Evolutionary conservation across 78 protist species (phyloP), one percentile per base, ranked within the genome.

Genomic region (Dictyostelium discoideum): DNA sequence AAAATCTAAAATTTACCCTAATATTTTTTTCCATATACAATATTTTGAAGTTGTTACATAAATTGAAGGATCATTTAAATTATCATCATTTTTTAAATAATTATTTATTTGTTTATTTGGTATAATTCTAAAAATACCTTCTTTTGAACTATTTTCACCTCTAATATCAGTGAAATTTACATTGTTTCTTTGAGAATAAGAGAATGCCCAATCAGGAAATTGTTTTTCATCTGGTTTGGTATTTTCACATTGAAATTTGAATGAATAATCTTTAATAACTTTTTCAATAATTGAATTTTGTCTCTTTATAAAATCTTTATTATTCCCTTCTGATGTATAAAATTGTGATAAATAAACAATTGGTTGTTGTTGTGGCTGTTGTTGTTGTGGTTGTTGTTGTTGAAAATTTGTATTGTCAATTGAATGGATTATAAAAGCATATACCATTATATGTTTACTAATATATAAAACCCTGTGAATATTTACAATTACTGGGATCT

Each of bases 251-350:
- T 73, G 85, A 37, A 63, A 82, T 39, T 82, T 90, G 26, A 90
- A 90, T 44, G 77, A 50, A 42, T 90, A 46, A 2, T 90, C 94
- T 46, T 82, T 82, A 7, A 90, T 22, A 1, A 90, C 94, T n/a
- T 77, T 63, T 29, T 48, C 44, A 14, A 90, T 48, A 22, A 90
- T 69, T 5, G 84, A 69, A 18, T 76, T 80, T 57, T 90, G 94
- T 72, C 94, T 22, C 54, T 82, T 80, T 50, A 37, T 24, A 65
- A 46, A 81, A 40, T 67, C 48, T 18, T 80, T 50, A 69, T 90
- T 57, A n/a, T 90, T 90, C 3, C 94, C 94, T 8, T 90, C 87
- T 26, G 87, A 67, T 44, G 94, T 82, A 50, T 90, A 90, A 69
- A 72, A 90, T 32, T 90, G 94, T 39, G 94, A 90, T 14, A 81